phyloP scores from a whole-genome alignment of 805 yeast species.

The Ogataea salicorniae region DNA sequence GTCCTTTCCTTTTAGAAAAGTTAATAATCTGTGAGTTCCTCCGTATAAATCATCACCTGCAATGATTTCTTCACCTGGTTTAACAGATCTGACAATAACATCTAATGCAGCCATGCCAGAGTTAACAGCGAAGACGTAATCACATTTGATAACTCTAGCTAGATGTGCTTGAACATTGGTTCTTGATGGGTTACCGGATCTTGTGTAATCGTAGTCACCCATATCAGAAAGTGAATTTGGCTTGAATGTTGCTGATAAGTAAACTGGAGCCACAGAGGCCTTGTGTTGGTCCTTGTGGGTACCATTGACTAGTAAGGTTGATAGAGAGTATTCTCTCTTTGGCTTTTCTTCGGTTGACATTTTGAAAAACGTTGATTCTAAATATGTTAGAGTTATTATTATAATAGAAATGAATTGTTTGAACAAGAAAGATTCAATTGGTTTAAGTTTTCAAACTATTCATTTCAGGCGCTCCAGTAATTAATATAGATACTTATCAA shows the following conservation, averaged over 20 bases:
- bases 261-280: constrained; percentile 82
- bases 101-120: constrained; percentile 94
- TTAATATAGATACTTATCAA: no score
- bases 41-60: constrained; percentile 96
- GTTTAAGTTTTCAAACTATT: no score
- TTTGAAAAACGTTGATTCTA: no score
- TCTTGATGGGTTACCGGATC: constrained; percentile 94
- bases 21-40: constrained; percentile 83
- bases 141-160: constrained; percentile 74
- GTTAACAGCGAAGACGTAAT: constrained; percentile 72
- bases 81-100: constrained; percentile 67
- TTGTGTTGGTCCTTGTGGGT: constrained; percentile 64
- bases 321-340: constrained; percentile 43
- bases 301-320: constrained; percentile 64
- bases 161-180: constrained; percentile 72
- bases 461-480: no score
- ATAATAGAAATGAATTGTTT: no score
- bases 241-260: constrained; percentile 93
- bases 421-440: no score
- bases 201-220: constrained; percentile 82
- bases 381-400: no score
- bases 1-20: constrained; percentile 59
- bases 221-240: constrained; percentile 64
- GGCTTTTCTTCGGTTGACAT: neutral
- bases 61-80: constrained; percentile 83